Evolutionary conservation across 2,329 filamentous ascomycete species (phyloP).

Genomic region (Aspergillus sp.): DNA sequence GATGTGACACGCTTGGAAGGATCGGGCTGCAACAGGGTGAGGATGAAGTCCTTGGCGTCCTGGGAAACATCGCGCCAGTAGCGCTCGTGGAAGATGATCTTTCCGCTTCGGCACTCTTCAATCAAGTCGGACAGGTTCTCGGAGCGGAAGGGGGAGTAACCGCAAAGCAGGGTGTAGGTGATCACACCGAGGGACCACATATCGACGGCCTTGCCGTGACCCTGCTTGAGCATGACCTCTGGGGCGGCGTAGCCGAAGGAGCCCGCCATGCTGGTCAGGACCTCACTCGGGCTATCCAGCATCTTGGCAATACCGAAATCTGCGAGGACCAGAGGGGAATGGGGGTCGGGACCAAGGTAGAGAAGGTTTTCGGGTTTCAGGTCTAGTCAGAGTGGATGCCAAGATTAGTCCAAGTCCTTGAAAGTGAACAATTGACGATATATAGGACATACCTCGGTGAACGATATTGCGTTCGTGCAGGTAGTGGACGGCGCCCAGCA

Average conservation of each 20-base stretch:
- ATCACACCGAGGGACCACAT: slow-evolving; percentile 99
- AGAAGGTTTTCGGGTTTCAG: slow-evolving; percentile 97
- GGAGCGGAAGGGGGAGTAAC: slow-evolving; percentile 96
- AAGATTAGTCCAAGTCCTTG: not conserved
- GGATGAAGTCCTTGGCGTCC: slow-evolving; percentile 94
- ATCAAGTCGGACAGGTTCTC: slow-evolving; percentile 92
- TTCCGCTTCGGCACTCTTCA: slow-evolving; percentile 82
- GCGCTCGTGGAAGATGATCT: slow-evolving; percentile 91
- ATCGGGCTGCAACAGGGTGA: slow-evolving; percentile 74
- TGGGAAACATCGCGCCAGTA: slow-evolving; percentile 98
- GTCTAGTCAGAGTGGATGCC: slow-evolving; percentile 57
- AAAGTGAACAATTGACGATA: not conserved
- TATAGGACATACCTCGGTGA: slow-evolving; percentile 70
- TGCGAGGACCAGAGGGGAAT: slow-evolving; percentile 87
- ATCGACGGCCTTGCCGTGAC: slow-evolving; percentile 96
- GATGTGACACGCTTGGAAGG: slow-evolving; percentile 77
- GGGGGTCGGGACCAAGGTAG: slow-evolving; percentile 74
- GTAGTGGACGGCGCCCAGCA: slow-evolving; percentile 90
- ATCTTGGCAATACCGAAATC: slow-evolving; percentile 99
- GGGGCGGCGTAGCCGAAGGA: slow-evolving; percentile 98
- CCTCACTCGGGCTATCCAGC: slow-evolving; percentile 84
- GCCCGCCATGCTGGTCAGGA: slow-evolving; percentile 96
- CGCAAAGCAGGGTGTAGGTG: slow-evolving; percentile 95
- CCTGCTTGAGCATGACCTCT: slow-evolving; percentile 96
- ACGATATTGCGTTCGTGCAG: slow-evolving; percentile 94